Conservation (phyloP, 73 alveolate genomes). For the Breviolum minutum region DNA sequence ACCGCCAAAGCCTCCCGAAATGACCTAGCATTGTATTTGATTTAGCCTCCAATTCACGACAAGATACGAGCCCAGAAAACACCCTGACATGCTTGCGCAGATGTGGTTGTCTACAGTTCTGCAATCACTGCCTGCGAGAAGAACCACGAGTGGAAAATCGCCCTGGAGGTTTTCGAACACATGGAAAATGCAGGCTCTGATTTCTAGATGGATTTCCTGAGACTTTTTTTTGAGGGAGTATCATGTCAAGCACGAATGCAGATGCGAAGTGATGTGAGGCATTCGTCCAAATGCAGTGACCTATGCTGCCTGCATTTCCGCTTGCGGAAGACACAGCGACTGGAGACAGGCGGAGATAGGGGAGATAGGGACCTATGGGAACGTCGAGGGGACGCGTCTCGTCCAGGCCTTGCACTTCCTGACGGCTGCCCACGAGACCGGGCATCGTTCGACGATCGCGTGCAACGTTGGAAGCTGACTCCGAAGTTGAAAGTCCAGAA, state of each 20-base stretch:
- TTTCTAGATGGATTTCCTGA: neutral
- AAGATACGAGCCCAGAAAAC: no score
- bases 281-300: constrained; percentile 4
- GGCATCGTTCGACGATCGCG: constrained; percentile 1
- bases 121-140: constrained; percentile 22
- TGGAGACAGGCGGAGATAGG: constrained; percentile 22
- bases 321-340: constrained; percentile 4
- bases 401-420: constrained; percentile 20
- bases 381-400: no score
- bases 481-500: no score
- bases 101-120: constrained; percentile 48
- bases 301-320: constrained; percentile 42
- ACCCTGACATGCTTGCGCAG: neutral
- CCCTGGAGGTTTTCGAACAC: neutral
- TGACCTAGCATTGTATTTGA: no score
- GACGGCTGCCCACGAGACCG: neutral
- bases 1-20: no score
- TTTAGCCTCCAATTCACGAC: no score
- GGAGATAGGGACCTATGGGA: no score
- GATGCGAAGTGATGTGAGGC: neutral
- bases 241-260: no score
- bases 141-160: constrained; percentile 21
- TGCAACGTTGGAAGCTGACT: neutral
- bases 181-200: neutral
- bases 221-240: no score